A percentile compares a stretch with the other conserved stretches of the same genome.
phyloP scores from a whole-genome alignment of 345 rosid species.

The Tarenaya hassleriana region DNA sequence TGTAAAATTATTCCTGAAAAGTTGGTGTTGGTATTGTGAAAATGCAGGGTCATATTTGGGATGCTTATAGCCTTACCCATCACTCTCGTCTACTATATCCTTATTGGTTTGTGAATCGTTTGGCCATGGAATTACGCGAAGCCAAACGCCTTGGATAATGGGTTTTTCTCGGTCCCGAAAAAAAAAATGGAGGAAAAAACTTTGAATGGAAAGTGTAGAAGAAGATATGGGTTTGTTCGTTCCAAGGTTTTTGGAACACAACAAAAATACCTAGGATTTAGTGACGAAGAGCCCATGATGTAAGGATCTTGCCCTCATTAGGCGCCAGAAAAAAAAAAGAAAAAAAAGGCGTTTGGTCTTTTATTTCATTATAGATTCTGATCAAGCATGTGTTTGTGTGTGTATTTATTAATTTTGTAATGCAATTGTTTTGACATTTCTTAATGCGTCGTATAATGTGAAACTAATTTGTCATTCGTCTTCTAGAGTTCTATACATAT shows the following conservation, averaged over 20 bases:
- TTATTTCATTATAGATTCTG: too few species aligned
- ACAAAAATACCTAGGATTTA: constrained; percentile 26
- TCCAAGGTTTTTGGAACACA: constrained; percentile 34
- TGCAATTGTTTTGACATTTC: constrained; percentile 17
- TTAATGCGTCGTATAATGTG: background rate
- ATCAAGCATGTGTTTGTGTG: background rate
- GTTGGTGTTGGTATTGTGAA: constrained; percentile 12
- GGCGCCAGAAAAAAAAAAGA: constrained; percentile 28
- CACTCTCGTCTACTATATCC: constrained; percentile 82
- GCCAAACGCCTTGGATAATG: constrained; percentile 24
- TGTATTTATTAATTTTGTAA: background rate
- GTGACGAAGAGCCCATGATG: constrained; percentile 29
- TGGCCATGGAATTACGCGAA: background rate
- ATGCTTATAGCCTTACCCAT: constrained; percentile 94
- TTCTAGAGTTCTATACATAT: too few species aligned
- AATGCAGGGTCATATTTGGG: constrained; percentile 91
- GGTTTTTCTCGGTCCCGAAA: constrained; percentile 15
- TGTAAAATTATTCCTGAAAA: too few species aligned
- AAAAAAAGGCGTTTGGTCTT: too few species aligned
- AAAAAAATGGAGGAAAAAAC: constrained; percentile 22
- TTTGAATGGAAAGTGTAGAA: constrained; percentile 19
- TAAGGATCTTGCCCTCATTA: constrained; percentile 45
- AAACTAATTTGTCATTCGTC: too few species aligned
- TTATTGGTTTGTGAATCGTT: constrained; percentile 59
- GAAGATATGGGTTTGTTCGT: constrained; percentile 33